These are phyloP conservation scores for Phytophthora agathidicida DNA, from an alignment of 352 stramenopile genomes.

Conservation along the genomic window DNA sequence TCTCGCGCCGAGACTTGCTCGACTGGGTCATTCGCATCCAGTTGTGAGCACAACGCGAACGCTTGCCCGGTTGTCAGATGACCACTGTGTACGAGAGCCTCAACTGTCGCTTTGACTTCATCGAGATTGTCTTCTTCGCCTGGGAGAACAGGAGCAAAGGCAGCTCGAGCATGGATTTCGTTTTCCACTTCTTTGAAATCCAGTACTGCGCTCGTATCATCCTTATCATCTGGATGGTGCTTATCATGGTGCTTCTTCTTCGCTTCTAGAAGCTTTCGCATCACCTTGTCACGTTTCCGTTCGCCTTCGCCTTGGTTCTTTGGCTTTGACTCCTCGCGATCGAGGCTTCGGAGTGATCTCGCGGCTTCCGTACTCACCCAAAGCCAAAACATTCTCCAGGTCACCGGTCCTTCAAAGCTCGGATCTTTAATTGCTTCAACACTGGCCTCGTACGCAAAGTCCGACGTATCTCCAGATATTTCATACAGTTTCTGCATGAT, in stretches of 20 bases:
- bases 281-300: slow-evolving; percentile 31
- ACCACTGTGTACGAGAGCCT: slow-evolving; percentile 61
- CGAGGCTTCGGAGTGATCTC: slow-evolving; percentile 63
- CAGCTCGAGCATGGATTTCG: slow-evolving; percentile 32
- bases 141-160: slow-evolving; percentile 25
- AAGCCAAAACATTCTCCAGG: slow-evolving; percentile 86
- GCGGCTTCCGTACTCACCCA: slow-evolving; percentile 85
- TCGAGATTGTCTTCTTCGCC: slow-evolving; percentile 38
- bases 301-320: slow-evolving; percentile 8
- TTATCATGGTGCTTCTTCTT: slow-evolving; percentile 35
- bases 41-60: slow-evolving; percentile 64
- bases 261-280: slow-evolving; percentile 24
- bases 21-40: slow-evolving; percentile 57
- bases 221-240: slow-evolving; percentile 12
- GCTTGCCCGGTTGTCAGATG: slow-evolving; percentile 67
- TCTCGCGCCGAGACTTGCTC: slow-evolving; percentile 52
- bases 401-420: slow-evolving; percentile 63
- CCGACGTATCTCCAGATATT: slow-evolving; percentile 65
- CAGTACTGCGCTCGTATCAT: neutral
- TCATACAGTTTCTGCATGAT: slow-evolving; percentile 82
- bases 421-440: slow-evolving; percentile 65
- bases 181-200: slow-evolving; percentile 26
- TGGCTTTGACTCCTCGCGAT: slow-evolving; percentile 24
- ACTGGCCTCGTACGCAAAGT: slow-evolving; percentile 63
- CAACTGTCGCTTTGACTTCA: slow-evolving; percentile 65